phyloP scores from a whole-genome alignment of 2,329 filamentous ascomycete genomes.

The Talaromyces sp. region DNA sequence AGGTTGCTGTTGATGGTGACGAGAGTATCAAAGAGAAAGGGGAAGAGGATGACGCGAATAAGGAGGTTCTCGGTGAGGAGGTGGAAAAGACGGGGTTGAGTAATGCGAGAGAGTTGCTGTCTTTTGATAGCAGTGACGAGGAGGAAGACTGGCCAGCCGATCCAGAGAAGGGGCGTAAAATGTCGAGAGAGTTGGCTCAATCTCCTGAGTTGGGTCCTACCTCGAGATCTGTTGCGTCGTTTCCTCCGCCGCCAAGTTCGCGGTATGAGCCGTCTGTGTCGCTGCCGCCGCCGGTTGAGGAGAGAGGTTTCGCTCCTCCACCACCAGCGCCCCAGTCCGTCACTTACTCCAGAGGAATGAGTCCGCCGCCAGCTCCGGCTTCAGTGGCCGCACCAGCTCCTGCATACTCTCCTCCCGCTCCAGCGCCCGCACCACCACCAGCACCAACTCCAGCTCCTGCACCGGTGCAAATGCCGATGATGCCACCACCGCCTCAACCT shows the following conservation, averaged over 20 bases:
- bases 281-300: not conserved
- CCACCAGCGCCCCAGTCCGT: not conserved
- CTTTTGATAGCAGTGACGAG: constrained; percentile 11
- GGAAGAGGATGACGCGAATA: not conserved
- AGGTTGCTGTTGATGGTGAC: not conserved
- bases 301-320: not conserved
- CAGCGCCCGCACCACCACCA: not conserved
- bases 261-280: constrained; percentile 1
- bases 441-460: not conserved
- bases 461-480: constrained; percentile 5
- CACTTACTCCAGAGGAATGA: not conserved
- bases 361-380: not conserved
- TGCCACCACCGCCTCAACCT: constrained; percentile 2
- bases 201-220: not conserved
- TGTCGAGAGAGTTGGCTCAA: not conserved
- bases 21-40: not conserved
- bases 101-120: not conserved
- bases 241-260: not conserved
- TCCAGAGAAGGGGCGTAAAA: not conserved
- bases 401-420: not conserved
- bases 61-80: not conserved
- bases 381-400: not conserved
- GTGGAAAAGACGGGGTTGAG: not conserved
- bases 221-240: not conserved
- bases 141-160: not conserved